Conservation (phyloP, 306 rosid species). For the Herpetospermum pedunculosum region DNA sequence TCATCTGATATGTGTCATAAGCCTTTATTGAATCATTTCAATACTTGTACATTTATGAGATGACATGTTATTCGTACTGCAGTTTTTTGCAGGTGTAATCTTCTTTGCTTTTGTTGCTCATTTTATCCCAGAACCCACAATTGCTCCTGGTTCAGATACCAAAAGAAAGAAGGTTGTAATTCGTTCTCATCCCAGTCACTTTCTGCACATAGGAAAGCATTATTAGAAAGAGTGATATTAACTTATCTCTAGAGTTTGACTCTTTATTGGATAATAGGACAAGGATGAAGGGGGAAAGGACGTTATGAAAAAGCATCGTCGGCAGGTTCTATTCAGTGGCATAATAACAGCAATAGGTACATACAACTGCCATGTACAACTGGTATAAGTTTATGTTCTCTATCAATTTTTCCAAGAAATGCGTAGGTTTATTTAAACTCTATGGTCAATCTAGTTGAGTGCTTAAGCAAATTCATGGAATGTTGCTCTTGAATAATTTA, state of each 20-base stretch:
- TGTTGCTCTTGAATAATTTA: not conserved
- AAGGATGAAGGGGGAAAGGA: conserved; percentile 81
- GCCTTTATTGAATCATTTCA: not conserved
- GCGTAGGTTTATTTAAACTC: not conserved
- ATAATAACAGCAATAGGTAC: conserved; percentile 85
- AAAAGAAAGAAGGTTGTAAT: conserved; percentile 53
- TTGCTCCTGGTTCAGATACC: conserved; percentile 47
- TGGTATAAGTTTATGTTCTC: conserved; percentile 5
- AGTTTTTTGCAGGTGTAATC: conserved; percentile 92
- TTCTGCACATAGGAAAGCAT: not conserved
- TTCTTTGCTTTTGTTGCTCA: conserved; percentile 69
- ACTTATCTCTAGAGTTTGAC: conserved; percentile 19
- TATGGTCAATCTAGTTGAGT: not conserved
- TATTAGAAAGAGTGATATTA: not conserved
- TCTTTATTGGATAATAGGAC: conserved; percentile 45
- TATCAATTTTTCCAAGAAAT: not conserved
- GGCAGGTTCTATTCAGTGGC: conserved; percentile 85
- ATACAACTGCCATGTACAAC: not conserved
- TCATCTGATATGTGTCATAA: not conserved
- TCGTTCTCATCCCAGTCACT: not conserved
- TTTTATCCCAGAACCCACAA: conserved; percentile 83
- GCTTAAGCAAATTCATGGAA: not conserved
- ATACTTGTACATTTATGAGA: not conserved
- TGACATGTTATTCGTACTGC: conserved; percentile 16
- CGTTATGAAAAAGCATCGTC: conserved; percentile 76